Evolutionary conservation across 192 early-diverging fungal species (phyloP), one percentile per base, ranked within the genome.

Genomic region (Backusella morwellensis): DNA sequence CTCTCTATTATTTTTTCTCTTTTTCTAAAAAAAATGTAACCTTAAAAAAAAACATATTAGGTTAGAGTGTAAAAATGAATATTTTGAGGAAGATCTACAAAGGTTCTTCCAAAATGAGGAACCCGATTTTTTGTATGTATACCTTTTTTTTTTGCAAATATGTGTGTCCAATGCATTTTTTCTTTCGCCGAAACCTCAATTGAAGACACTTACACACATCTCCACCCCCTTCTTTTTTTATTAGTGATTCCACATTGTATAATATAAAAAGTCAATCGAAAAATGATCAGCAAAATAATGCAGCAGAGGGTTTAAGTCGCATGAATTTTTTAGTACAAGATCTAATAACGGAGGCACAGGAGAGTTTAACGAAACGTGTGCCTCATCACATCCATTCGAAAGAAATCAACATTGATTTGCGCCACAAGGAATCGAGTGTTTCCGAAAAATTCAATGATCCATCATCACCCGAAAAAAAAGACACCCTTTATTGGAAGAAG

Each of bases 11-110:
- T 50, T n/a, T 50, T 50, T 50, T 50, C n/a, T 17, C 23, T 14
- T 26, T 63, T 63, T 63, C 23, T 14, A 14, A 63, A 63, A 26
- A 63, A 63, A 63, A 63, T 63, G 23, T 63, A 29, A 63, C 56
- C 56, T 0, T 26, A 63, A 54, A 56, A 21, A 21, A 56, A 23
- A 3, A 63, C 11, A 26, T 26, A 63, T 21, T 63, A 63, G 56
- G 56, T 29, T 63, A 63, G 56, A 63, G 56, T 63, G 56, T 63
- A 63, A 63, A 63, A 63, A 63, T 63, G 56, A 63, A 63, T 63
- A 63, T 26, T 63, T 63, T 63, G 56, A 29, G 3, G 56, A 63
- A 63, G 56, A 63, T 29, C 56, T 63, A 29, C 56, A 63, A 63
- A 63, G 56, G 21, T 63, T 63, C 9, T 63, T 63, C n/a, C 23